Conservation (phyloP, 192 early-diverging fungal genomes). For the Coemansia aciculifera region DNA sequence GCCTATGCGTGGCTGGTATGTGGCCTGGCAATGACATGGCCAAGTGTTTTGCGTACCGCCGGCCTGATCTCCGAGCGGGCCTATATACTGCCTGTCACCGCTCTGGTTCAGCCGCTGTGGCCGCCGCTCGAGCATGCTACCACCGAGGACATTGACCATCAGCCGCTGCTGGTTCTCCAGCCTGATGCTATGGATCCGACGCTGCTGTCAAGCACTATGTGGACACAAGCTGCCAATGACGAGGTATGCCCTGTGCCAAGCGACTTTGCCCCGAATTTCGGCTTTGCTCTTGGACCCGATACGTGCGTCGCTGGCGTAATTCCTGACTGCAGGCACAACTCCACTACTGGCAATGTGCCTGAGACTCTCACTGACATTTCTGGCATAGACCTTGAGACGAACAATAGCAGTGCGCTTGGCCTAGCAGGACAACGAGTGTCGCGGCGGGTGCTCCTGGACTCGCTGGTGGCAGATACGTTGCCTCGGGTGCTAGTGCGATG, state of each 20-base stretch:
- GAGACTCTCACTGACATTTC: not conserved
- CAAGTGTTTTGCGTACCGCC: constrained; percentile 45
- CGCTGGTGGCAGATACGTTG: constrained; percentile 25
- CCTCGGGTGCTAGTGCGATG: constrained; percentile 33
- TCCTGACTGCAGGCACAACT: not conserved
- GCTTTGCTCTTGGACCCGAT: not conserved
- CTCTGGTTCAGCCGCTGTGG: constrained; percentile 50
- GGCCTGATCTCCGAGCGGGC: constrained; percentile 53
- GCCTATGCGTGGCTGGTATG: constrained; percentile 46
- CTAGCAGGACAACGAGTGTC: constrained; percentile 16
- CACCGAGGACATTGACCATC: constrained; percentile 8
- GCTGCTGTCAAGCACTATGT: not conserved
- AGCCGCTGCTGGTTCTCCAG: constrained; percentile 13
- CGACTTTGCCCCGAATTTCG: not conserved
- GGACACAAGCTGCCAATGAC: not conserved
- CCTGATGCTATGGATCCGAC: constrained; percentile 1
- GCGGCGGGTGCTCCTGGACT: constrained; percentile 28
- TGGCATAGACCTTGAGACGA: not conserved
- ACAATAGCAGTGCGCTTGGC: not conserved
- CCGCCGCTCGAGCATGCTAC: constrained; percentile 8
- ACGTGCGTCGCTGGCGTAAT: not conserved
- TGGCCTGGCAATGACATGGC: constrained; percentile 49
- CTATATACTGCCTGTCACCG: constrained; percentile 40
- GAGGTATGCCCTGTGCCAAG: not conserved
- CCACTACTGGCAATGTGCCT: not conserved